These are phyloP conservation scores for Leishmania martiniquensis DNA, from an alignment of 208 protist species.

Conservation along the genomic window DNA sequence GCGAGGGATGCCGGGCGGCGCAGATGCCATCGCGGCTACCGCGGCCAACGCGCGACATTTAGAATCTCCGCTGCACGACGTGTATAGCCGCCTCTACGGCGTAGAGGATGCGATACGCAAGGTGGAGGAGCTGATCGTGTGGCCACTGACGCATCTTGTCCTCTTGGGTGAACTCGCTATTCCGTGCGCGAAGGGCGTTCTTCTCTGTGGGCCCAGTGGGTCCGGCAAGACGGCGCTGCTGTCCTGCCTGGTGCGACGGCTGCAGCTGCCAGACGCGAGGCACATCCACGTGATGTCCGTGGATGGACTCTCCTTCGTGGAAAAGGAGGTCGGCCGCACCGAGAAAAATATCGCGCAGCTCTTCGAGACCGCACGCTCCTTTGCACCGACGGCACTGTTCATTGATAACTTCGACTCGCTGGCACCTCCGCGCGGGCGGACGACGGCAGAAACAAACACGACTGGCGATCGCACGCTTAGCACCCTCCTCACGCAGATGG, in stretches of 20 bases:
- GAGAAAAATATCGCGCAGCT: conserved; percentile 88
- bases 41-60: neutral
- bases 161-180: conserved; percentile 46
- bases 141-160: conserved; percentile 68
- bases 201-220: conserved; percentile 82
- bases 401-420: conserved; percentile 94
- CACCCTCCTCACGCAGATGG: conserved; percentile 93
- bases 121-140: conserved; percentile 80
- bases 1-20: neutral
- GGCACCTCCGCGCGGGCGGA: conserved; percentile 70
- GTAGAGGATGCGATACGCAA: conserved; percentile 46
- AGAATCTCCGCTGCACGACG: neutral
- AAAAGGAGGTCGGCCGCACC: conserved; percentile 89
- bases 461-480: conserved; percentile 88
- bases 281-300: conserved; percentile 69
- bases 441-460: conserved; percentile 49
- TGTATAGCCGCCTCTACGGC: conserved; percentile 67
- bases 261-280: conserved; percentile 36
- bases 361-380: conserved; percentile 73
- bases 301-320: conserved; percentile 78
- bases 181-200: conserved; percentile 63
- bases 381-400: conserved; percentile 82
- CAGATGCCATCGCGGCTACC: neutral
- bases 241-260: conserved; percentile 47
- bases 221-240: conserved; percentile 89